Evolutionary conservation across 2,329 filamentous ascomycete species (phyloP).

Genomic region (Ceratocystis alfenasii): DNA sequence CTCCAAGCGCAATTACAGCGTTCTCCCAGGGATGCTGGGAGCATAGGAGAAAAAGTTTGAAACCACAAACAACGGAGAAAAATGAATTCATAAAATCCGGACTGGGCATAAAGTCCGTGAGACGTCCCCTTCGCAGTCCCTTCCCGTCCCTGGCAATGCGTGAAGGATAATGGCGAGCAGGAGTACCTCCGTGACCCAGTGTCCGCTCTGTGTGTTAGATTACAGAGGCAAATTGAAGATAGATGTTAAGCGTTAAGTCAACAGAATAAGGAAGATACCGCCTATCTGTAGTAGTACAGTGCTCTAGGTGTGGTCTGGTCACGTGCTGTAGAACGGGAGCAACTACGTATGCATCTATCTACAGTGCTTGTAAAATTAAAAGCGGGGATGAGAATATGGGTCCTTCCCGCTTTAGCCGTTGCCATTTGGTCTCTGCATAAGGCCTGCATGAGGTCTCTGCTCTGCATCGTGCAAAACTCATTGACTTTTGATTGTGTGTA

Average conservation of each 20-base stretch:
- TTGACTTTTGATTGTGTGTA: background rate
- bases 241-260: too few relatives aligned
- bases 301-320: background rate
- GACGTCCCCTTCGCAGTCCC: background rate
- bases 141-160: background rate
- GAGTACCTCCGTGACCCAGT: background rate
- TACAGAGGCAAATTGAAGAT: background rate
- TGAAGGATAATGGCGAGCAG: background rate
- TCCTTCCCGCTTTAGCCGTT: constrained; percentile 9
- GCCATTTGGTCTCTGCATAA: constrained; percentile 10
- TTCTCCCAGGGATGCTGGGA: background rate
- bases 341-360: background rate
- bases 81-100: background rate
- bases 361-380: background rate
- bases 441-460: constrained; percentile 8
- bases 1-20: background rate
- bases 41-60: background rate
- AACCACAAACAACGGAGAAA: background rate
- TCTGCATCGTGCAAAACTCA: background rate
- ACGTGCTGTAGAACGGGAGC: background rate
- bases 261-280: background rate
- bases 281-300: background rate
- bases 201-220: background rate
- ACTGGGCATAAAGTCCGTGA: background rate
- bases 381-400: background rate